These are phyloP conservation scores for Amaranthus hypochondriacus DNA, from an alignment of 148 eudicot species.

Conservation along the genomic window DNA sequence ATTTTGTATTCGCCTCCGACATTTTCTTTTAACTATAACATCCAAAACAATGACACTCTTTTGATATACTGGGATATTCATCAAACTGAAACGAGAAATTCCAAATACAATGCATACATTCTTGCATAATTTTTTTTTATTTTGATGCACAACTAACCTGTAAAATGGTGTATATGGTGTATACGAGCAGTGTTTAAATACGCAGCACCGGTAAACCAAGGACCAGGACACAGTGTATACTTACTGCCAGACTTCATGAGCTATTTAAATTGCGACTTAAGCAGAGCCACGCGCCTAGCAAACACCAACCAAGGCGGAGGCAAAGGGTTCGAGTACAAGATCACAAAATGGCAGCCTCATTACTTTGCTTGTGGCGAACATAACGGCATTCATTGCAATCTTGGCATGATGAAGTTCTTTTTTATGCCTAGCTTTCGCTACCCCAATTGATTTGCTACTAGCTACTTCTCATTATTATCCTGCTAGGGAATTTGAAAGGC, in stretches of 20 bases:
- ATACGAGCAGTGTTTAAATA: constrained; percentile 57
- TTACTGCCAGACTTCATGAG: constrained; percentile 57
- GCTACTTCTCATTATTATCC: background rate
- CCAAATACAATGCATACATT: too few species aligned
- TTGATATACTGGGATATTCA: too few species aligned
- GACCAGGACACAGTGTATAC: constrained; percentile 63
- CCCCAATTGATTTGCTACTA: background rate
- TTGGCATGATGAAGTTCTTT: constrained; percentile 61
- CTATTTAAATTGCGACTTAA: constrained; percentile 56
- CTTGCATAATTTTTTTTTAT: too few species aligned
- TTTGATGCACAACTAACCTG: background rate
- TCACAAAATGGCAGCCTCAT: constrained; percentile 56
- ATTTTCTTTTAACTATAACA: too few species aligned
- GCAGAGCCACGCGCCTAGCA: constrained; percentile 39
- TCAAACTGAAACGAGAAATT: too few species aligned
- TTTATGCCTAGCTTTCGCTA: constrained; percentile 47
- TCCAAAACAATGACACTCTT: too few species aligned
- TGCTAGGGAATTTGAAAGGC: constrained; percentile 1
- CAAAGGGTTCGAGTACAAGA: constrained; percentile 51
- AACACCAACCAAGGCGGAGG: constrained; percentile 45
- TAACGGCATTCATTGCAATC: constrained; percentile 60
- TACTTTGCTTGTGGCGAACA: constrained; percentile 72
- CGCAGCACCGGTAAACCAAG: constrained; percentile 40
- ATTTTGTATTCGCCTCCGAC: too few species aligned
- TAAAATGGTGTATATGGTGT: background rate